Evolutionary conservation across 2,329 filamentous ascomycete genomes (phyloP), one percentile per base, ranked within the genome.

Genomic region (Stachybotrys chlorohalonatus): DNA sequence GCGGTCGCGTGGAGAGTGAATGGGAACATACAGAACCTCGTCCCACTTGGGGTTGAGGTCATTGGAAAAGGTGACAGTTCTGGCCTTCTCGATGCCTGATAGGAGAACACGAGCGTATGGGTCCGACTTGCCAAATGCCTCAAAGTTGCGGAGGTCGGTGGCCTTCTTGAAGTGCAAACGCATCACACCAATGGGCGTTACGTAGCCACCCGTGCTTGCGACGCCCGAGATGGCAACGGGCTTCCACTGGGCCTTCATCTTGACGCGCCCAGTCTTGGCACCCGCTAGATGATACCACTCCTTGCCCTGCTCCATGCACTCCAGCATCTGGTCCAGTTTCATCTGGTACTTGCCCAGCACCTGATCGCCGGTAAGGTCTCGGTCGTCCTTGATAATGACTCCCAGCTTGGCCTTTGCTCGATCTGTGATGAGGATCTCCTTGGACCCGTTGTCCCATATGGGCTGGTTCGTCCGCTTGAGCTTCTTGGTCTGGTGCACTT

Each of bases 401-500:
- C 93, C 95, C 53, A 99, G 79, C 68, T 90, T 94, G 55, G 94
- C 92, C 67, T 84, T 86, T 75, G 91, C 95, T 58, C 89, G 86
- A 68, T 99, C 92, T 1, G 92, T 96, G 66, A 99, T 93, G 57
- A 99, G 83, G 62, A 99, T 84, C 67, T 99, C 94, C 73, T 96
- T 96, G 62, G 85, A 88, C 7, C 89, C 89, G 66, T 97, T 87
- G 53, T 93, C 87, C 86, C 92, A 99, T 64, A 99, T 92, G 7
- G 94, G 94, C 64, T 96, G 94, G 74, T 99, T 99, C 57, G 91
- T 97, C 57, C 93, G 87, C 80, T 97, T 99, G 64, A 96, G 81
- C 71, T 92, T 95, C 73, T 91, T 90, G 53, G 92, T 95, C 55
- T 84, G 80, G 64, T 96, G 91, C 5, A 97, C 81, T 67, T 95